Conservation (phyloP, 805 yeast species). For the Tetrapisispora fleetii region DNA sequence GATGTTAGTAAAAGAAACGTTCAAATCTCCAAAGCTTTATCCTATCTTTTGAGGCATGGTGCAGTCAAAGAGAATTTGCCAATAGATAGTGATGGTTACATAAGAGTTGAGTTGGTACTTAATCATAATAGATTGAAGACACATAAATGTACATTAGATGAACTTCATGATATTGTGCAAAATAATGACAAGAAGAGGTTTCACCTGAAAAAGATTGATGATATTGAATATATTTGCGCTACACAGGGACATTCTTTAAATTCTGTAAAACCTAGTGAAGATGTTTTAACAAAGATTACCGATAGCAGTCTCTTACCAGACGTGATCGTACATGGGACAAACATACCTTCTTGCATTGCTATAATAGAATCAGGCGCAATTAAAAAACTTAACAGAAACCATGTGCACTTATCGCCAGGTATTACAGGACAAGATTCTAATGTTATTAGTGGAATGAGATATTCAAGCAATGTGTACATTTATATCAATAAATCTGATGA, state of each 20-base stretch:
- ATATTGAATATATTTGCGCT: slow-evolving; percentile 53
- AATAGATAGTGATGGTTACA: slow-evolving; percentile 62
- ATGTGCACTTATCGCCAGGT: slow-evolving; percentile 74
- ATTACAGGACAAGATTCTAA: slow-evolving; percentile 33
- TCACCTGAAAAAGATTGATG: slow-evolving; percentile 31
- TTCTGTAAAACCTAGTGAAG: slow-evolving; percentile 31
- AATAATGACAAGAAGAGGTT: slow-evolving; percentile 66
- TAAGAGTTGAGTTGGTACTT: slow-evolving; percentile 44
- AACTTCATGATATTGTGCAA: slow-evolving; percentile 50
- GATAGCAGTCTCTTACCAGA: slow-evolving; percentile 36
- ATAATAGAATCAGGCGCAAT: slow-evolving; percentile 51
- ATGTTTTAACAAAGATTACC: slow-evolving; percentile 34
- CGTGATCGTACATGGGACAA: slow-evolving; percentile 75
- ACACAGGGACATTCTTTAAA: slow-evolving; percentile 83
- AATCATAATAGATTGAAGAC: slow-evolving; percentile 49
- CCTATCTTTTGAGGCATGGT: slow-evolving; percentile 78
- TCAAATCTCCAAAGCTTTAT: slow-evolving; percentile 60
- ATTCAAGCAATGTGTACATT: slow-evolving; percentile 44
- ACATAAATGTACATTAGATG: slow-evolving; percentile 43
- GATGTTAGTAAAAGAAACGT: slow-evolving; percentile 33
- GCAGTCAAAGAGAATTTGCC: slow-evolving; percentile 58
- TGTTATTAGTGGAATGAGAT: slow-evolving; percentile 68
- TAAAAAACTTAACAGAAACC: slow-evolving; percentile 63
- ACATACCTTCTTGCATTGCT: slow-evolving; percentile 33
- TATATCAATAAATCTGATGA: slow-evolving; percentile 49